A percentile compares a stretch with the other conserved stretches of the same genome.
These are phyloP conservation scores for Coffea humblotiana DNA, from an alignment of 305 asterid species.

Conservation along the genomic window DNA sequence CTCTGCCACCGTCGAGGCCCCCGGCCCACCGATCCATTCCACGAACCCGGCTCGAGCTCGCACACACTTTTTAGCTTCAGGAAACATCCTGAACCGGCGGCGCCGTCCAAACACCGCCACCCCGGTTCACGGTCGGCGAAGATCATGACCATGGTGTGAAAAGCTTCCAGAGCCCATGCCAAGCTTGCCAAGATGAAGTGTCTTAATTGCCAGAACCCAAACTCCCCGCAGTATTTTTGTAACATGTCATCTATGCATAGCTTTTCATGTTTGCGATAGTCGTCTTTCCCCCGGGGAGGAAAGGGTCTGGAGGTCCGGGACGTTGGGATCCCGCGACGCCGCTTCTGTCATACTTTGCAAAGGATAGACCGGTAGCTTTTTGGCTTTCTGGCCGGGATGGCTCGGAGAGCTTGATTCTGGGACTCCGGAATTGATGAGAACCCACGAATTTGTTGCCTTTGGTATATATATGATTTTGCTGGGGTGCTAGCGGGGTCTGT, in stretches of 20 bases:
- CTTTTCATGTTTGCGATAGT: constrained; percentile 27
- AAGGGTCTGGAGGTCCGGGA: constrained; percentile 40
- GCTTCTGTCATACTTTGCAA: constrained; percentile 25
- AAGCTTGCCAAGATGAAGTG: constrained; percentile 71
- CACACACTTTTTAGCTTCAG: constrained; percentile 46
- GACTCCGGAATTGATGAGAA: not conserved
- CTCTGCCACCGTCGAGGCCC: constrained; percentile 73
- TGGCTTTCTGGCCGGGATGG: not conserved
- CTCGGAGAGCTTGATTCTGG: not conserved
- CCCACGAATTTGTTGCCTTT: not conserved
- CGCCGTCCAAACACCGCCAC: constrained; percentile 48
- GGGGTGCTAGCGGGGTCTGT: not conserved
- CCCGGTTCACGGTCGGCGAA: constrained; percentile 82
- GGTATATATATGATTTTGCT: not conserved
- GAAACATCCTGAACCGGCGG: constrained; percentile 29
- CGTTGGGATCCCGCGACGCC: constrained; percentile 11
- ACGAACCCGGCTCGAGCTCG: constrained; percentile 54
- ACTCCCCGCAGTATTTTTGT: constrained; percentile 71
- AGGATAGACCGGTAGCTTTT: not conserved
- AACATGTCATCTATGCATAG: constrained; percentile 71
- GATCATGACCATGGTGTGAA: constrained; percentile 89
- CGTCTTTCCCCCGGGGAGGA: constrained; percentile 25
- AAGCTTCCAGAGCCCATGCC: constrained; percentile 92
- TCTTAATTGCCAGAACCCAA: constrained; percentile 71
- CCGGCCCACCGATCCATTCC: constrained; percentile 72